phyloP scores from a whole-genome alignment of 352 stramenopile species.

The Pythium dissimile region DNA sequence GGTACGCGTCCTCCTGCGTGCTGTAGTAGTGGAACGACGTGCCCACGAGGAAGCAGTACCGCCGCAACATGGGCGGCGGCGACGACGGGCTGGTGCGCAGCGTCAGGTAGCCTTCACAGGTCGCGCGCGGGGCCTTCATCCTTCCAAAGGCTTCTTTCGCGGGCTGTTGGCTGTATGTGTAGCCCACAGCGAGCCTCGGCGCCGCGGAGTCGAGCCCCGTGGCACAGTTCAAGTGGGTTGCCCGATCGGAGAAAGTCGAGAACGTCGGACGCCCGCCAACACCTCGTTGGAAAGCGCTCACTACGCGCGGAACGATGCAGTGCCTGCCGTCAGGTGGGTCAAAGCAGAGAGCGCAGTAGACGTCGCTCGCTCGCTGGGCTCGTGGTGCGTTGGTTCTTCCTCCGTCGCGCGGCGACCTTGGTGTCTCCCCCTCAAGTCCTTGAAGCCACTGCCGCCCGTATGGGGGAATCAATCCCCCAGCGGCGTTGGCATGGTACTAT shows the following conservation, averaged over 20 bases:
- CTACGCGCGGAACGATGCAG: constrained; percentile 1
- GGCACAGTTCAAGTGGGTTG: neutral
- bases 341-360: neutral
- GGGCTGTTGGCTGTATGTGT: neutral
- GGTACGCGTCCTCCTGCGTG: constrained; percentile 89
- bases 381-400: neutral
- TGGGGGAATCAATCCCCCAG: no score
- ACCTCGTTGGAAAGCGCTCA: constrained; percentile 4
- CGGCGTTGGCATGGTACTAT: neutral
- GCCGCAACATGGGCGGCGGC: constrained; percentile 79
- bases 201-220: neutral
- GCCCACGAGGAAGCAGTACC: constrained; percentile 86
- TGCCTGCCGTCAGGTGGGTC: neutral
- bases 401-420: neutral
- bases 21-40: constrained; percentile 89
- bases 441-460: constrained; percentile 17
- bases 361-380: neutral
- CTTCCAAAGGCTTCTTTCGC: neutral
- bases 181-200: constrained; percentile 3
- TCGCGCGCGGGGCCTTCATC: constrained; percentile 82
- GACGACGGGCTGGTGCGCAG: constrained; percentile 85
- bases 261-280: neutral
- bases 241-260: neutral
- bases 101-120: constrained; percentile 84
- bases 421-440: neutral